These are phyloP conservation scores for Prunus dulcis DNA, from an alignment of 306 rosid species.

Conservation along the genomic window DNA sequence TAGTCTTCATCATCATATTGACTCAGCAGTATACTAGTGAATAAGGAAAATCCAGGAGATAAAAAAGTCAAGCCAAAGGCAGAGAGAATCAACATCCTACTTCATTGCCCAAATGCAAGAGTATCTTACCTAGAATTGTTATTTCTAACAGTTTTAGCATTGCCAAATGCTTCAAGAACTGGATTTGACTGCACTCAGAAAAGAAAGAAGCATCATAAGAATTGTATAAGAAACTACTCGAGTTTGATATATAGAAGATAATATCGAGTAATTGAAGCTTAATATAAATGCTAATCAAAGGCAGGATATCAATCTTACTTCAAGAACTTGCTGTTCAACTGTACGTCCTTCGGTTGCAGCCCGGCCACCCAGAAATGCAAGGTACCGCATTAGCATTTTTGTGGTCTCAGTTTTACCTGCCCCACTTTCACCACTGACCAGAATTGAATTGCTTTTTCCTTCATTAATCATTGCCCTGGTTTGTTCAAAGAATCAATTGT, in stretches of 20 bases:
- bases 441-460: conserved; percentile 92
- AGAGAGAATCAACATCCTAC: conserved; percentile 19
- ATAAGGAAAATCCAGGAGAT: not conserved
- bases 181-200: conserved; percentile 87
- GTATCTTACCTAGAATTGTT: conserved; percentile 87
- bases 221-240: not conserved
- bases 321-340: conserved; percentile 99
- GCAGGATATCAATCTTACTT: conserved; percentile 49
- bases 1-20: not conserved
- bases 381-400: conserved; percentile 97
- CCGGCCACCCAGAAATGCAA: conserved; percentile 94
- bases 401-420: conserved; percentile 99
- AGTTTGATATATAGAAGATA: not conserved
- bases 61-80: conserved; percentile 17
- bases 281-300: conserved; percentile 16
- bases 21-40: not conserved
- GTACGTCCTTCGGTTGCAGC: conserved; percentile 96
- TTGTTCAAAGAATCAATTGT: conserved; percentile 17
- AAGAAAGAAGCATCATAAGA: conserved; percentile 17
- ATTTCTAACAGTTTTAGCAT: conserved; percentile 96
- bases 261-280: conserved; percentile 7
- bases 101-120: conserved; percentile 28
- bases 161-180: conserved; percentile 99
- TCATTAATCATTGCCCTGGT: conserved; percentile 90
- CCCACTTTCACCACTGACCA: conserved; percentile 99